These are phyloP conservation scores for Debaryomyces castellii DNA, from an alignment of 805 yeast genomes.

Conservation along the genomic window DNA sequence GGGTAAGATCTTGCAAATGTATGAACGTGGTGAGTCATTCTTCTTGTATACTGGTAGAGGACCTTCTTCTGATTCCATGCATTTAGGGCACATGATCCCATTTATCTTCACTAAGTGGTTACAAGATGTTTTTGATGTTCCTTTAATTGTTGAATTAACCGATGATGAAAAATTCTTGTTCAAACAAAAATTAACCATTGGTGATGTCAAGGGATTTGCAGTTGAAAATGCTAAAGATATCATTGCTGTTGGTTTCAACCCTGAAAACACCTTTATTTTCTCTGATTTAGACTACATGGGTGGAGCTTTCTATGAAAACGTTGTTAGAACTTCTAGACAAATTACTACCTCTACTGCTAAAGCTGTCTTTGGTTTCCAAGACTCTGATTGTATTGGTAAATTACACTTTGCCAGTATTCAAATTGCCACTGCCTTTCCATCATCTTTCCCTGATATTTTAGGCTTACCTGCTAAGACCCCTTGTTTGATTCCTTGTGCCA, in stretches of 20 bases:
- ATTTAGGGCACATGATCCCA: conserved; percentile 95
- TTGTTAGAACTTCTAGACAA: conserved; percentile 88
- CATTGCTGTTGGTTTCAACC: conserved; percentile 90
- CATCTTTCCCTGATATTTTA: conserved; percentile 90
- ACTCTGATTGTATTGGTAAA: conserved; percentile 92
- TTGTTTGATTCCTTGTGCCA: conserved; percentile 97
- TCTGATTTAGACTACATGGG: conserved; percentile 93
- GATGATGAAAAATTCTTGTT: conserved; percentile 97
- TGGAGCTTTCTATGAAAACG: conserved; percentile 90
- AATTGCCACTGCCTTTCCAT: conserved; percentile 94
- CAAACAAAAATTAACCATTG: conserved; percentile 85
- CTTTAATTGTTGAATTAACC: conserved; percentile 88
- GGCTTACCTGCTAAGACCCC: conserved; percentile 89
- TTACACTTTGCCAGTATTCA: conserved; percentile 94
- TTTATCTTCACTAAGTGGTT: conserved; percentile 96
- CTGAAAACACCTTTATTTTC: conserved; percentile 92
- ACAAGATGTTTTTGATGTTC: conserved; percentile 96
- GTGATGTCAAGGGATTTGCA: conserved; percentile 81
- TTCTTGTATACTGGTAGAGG: conserved; percentile 97
- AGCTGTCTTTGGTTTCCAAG: conserved; percentile 95
- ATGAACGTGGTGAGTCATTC: conserved; percentile 94
- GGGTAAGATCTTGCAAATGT: conserved; percentile 72
- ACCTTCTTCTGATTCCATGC: conserved; percentile 92
- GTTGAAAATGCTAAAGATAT: conserved; percentile 87
- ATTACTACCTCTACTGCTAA: conserved; percentile 96